Percentiles rank a stretch among this genome's conserved stretches.
Evolutionary conservation across 108 stramenopile species (phyloP).

Genomic region (Nannochloropsis oceanica): DNA sequence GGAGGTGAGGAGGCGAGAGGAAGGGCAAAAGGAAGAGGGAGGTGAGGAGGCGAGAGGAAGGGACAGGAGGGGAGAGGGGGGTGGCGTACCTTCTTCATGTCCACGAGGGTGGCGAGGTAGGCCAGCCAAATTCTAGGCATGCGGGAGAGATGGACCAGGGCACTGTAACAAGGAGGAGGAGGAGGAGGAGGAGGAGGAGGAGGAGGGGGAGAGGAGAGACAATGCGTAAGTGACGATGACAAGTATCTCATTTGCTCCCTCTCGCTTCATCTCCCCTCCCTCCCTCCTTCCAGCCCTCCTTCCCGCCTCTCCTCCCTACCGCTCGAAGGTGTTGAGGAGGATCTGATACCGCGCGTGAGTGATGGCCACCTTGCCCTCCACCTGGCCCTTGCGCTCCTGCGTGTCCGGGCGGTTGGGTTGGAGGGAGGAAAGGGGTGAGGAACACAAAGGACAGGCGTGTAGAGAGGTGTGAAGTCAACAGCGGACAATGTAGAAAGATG

Average conservation of each 20-base stretch:
- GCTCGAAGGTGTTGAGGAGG: slow-evolving; percentile 35
- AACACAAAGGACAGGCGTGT: neutral
- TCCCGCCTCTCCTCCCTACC: neutral
- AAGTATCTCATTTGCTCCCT: neutral
- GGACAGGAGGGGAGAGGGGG: too few species aligned
- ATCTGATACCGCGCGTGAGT: slow-evolving; percentile 21
- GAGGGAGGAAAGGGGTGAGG: neutral
- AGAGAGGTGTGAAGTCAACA: neutral
- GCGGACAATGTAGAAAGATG: neutral
- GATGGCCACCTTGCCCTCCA: neutral
- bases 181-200: neutral
- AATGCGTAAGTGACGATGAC: neutral
- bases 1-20: neutral
- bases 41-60: slow-evolving; percentile 5
- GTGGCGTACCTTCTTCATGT: neutral
- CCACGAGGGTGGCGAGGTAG: slow-evolving; percentile 45
- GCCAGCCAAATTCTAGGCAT: slow-evolving; percentile 84
- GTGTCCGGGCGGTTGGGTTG: neutral
- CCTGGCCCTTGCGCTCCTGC: neutral
- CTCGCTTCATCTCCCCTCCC: neutral
- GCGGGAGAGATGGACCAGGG: slow-evolving; percentile 61
- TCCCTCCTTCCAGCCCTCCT: neutral
- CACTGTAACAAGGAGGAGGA: neutral
- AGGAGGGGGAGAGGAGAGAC: neutral
- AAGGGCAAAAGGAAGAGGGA: neutral